These are phyloP conservation scores for Fonsecaea multimorphosa DNA, from an alignment of 2,329 filamentous ascomycete genomes.

Conservation along the genomic window DNA sequence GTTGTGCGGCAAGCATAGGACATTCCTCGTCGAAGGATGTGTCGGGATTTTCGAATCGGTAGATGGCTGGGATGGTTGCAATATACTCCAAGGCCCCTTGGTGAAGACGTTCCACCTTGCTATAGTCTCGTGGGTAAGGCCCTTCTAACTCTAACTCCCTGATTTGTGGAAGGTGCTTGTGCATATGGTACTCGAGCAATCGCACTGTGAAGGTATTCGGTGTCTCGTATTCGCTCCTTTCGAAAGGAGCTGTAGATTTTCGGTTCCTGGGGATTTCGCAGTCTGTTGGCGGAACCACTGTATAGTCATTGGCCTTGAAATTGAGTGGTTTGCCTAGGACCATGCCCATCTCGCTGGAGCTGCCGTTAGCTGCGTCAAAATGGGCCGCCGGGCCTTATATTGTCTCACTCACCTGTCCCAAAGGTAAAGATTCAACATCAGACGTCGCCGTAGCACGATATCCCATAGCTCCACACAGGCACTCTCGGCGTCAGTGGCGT, in stretches of 20 bases:
- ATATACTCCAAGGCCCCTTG: slow-evolving; percentile 21
- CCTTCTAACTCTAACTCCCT: slow-evolving; percentile 20
- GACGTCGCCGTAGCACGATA: slow-evolving; percentile 14
- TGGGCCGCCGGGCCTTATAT: not conserved
- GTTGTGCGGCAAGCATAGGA: slow-evolving; percentile 18
- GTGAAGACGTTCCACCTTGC: slow-evolving; percentile 23
- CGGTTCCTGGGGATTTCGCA: slow-evolving; percentile 24
- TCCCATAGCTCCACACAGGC: slow-evolving; percentile 22
- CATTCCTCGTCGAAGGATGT: slow-evolving; percentile 21
- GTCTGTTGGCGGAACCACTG: slow-evolving; percentile 17
- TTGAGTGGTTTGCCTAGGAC: slow-evolving; percentile 21
- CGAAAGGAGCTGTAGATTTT: slow-evolving; percentile 14
- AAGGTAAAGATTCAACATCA: slow-evolving; percentile 23
- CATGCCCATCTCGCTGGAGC: slow-evolving; percentile 22
- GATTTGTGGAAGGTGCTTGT: slow-evolving; percentile 13
- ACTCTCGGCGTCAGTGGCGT: slow-evolving; percentile 18
- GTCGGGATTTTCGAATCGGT: slow-evolving; percentile 17
- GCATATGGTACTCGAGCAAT: slow-evolving; percentile 20
- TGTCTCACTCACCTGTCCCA: slow-evolving; percentile 22
- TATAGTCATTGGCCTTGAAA: slow-evolving; percentile 19
- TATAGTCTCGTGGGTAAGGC: slow-evolving; percentile 20
- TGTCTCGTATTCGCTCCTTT: slow-evolving; percentile 14
- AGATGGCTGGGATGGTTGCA: slow-evolving; percentile 13
- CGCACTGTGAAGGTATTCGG: slow-evolving; percentile 18
- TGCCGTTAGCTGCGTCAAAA: not conserved